Conservation (phyloP, 768 basidiomycete genomes). For the Boletus vinaceobasis region DNA sequence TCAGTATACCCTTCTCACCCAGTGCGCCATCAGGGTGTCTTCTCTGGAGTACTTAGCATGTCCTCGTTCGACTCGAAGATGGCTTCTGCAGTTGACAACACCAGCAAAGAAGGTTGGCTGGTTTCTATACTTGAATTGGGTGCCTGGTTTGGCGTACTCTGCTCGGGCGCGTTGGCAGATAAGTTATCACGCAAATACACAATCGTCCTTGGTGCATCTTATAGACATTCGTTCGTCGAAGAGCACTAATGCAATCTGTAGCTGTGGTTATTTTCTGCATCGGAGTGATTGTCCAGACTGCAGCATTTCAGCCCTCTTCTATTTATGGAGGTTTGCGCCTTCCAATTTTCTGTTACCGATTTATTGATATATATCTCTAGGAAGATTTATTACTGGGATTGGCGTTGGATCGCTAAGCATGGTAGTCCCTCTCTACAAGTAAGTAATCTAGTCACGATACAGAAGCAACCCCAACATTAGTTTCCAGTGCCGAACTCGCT, state of each 20-base stretch:
- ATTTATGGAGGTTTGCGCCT: slow-evolving; percentile 58
- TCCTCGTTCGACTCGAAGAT: slow-evolving; percentile 50
- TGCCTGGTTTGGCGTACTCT: slow-evolving; percentile 73
- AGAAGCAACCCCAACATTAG: not conserved
- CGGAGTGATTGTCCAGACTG: slow-evolving; percentile 71
- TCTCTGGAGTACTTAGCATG: slow-evolving; percentile 70
- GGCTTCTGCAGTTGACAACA: slow-evolving; percentile 49
- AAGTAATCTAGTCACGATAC: not conserved
- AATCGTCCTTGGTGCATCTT: slow-evolving; percentile 50
- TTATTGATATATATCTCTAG: slow-evolving; percentile 10
- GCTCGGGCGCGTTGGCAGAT: slow-evolving; percentile 71
- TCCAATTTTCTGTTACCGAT: not conserved
- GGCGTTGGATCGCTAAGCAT: slow-evolving; percentile 80
- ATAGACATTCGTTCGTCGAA: not conserved
- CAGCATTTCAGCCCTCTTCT: slow-evolving; percentile 51
- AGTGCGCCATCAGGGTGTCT: slow-evolving; percentile 53
- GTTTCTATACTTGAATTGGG: slow-evolving; percentile 72
- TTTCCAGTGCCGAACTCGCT: slow-evolving; percentile 48
- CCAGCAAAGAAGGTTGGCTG: slow-evolving; percentile 64
- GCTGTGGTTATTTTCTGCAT: slow-evolving; percentile 62
- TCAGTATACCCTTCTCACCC: not conserved
- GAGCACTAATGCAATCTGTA: slow-evolving; percentile 24
- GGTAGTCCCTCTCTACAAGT: slow-evolving; percentile 80
- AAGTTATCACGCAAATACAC: slow-evolving; percentile 72
- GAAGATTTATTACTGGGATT: slow-evolving; percentile 75